Evolutionary conservation across 23 red algal species (phyloP).

Genomic region (Gracilaria gracilis): DNA sequence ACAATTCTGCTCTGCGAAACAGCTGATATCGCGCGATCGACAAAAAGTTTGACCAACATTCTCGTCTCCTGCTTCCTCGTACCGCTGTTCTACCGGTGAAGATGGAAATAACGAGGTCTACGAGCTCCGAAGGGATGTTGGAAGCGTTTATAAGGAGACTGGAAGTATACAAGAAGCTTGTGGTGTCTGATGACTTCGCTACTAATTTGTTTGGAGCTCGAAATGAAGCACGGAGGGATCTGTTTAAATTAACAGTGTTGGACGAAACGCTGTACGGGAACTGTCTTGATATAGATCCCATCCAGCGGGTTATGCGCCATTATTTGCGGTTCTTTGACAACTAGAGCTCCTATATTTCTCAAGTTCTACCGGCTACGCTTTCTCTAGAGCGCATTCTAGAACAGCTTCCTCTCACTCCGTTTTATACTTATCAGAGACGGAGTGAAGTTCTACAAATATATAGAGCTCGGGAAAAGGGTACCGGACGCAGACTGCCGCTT

Average conservation of each 20-base stretch:
- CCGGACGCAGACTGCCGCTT: background rate
- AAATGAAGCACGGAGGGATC: background rate
- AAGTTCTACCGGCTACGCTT: background rate
- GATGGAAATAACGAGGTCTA: background rate
- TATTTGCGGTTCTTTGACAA: background rate
- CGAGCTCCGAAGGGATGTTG: background rate
- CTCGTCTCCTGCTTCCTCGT: background rate
- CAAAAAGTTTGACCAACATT: no score
- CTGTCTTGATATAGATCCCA: background rate
- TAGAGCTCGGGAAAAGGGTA: background rate
- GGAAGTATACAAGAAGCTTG: background rate
- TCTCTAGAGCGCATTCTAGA: background rate
- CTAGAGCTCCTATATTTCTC: background rate
- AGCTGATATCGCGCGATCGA: background rate
- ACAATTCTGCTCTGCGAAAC: background rate
- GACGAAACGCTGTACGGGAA: background rate
- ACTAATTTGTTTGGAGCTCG: background rate
- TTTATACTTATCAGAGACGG: background rate
- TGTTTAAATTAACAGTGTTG: background rate
- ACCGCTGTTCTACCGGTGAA: background rate
- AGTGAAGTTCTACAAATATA: background rate
- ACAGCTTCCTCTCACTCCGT: background rate
- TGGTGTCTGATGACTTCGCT: background rate
- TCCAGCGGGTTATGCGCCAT: background rate
- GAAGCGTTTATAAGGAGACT: background rate